phyloP scores from a whole-genome alignment of 1,139 yeast species.

The Citeromyces siamensis region DNA sequence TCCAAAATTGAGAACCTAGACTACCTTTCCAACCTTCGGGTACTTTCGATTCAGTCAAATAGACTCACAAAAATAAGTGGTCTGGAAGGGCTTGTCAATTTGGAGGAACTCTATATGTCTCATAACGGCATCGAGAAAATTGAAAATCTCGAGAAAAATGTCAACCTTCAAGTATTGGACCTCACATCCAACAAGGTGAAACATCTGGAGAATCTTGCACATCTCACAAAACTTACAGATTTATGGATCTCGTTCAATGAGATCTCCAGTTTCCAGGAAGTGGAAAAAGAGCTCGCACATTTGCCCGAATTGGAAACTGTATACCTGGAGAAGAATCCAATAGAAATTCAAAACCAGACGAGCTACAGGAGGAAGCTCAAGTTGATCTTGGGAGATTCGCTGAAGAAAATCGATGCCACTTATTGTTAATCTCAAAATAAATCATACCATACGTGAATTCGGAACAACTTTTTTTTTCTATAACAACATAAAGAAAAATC shows the following conservation, averaged over 20 bases:
- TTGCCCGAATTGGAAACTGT: constrained; percentile 71
- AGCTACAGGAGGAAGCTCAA: constrained; percentile 78
- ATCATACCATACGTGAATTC: too few species aligned
- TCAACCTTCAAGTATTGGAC: constrained; percentile 64
- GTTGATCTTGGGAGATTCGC: constrained; percentile 59
- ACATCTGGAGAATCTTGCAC: constrained; percentile 51
- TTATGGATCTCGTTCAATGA: constrained; percentile 86
- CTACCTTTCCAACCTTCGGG: constrained; percentile 48
- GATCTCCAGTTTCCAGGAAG: constrained; percentile 54
- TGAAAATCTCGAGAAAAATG: constrained; percentile 67
- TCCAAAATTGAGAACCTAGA: constrained; percentile 50
- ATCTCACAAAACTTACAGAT: constrained; percentile 65
- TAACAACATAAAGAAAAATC: too few species aligned
- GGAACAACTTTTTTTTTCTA: too few species aligned
- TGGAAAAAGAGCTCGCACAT: constrained; percentile 51
- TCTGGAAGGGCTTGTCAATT: constrained; percentile 50
- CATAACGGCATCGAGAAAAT: constrained; percentile 71
- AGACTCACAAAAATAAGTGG: constrained; percentile 73
- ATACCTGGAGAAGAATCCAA: constrained; percentile 91
- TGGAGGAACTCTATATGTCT: constrained; percentile 83
- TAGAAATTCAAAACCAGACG: constrained; percentile 61
- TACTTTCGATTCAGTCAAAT: constrained; percentile 85
- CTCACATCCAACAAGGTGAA: constrained; percentile 63
- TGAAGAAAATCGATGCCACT: constrained; percentile 87
- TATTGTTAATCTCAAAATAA: constrained; percentile 33